Conservation (phyloP, 2,329 filamentous ascomycete genomes). For the Cladorrhinum sp. region DNA sequence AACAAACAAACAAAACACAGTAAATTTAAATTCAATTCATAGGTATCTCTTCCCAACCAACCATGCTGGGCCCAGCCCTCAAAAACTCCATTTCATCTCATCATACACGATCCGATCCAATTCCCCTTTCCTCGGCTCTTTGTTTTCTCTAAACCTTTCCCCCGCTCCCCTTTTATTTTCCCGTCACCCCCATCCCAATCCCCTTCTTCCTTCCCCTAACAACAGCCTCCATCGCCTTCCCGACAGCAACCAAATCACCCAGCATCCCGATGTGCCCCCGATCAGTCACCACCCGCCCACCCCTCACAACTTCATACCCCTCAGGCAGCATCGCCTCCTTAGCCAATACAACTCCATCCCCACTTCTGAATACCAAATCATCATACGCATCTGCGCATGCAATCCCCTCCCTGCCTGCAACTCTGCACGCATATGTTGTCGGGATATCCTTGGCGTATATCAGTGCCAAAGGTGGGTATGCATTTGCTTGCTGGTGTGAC, state of each 20-base stretch:
- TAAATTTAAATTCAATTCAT: not conserved
- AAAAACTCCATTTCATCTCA: not conserved
- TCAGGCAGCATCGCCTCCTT: conserved; percentile 79
- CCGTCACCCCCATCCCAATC: conserved; percentile 58
- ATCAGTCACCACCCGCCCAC: conserved; percentile 74
- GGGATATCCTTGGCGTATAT: conserved; percentile 86
- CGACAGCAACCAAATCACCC: conserved; percentile 79
- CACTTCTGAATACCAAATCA: conserved; percentile 78
- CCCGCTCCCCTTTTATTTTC: not conserved
- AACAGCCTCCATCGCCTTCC: conserved; percentile 68
- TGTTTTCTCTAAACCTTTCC: not conserved
- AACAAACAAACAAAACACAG: not conserved
- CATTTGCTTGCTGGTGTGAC: conserved; percentile 59
- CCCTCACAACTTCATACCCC: conserved; percentile 71
- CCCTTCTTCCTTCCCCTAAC: conserved; percentile 65
- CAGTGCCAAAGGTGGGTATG: conserved; percentile 76
- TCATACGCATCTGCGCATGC: conserved; percentile 76
- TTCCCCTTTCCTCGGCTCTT: not conserved
- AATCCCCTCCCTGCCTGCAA: conserved; percentile 70
- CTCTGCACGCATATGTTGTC: conserved; percentile 78
- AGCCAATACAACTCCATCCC: conserved; percentile 86
- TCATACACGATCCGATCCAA: not conserved
- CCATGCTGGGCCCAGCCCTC: not conserved
- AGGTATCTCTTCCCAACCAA: not conserved
- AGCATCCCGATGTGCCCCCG: conserved; percentile 84